Conservation (phyloP, 495 filamentous ascomycete species). For the Talaromyces liani region DNA sequence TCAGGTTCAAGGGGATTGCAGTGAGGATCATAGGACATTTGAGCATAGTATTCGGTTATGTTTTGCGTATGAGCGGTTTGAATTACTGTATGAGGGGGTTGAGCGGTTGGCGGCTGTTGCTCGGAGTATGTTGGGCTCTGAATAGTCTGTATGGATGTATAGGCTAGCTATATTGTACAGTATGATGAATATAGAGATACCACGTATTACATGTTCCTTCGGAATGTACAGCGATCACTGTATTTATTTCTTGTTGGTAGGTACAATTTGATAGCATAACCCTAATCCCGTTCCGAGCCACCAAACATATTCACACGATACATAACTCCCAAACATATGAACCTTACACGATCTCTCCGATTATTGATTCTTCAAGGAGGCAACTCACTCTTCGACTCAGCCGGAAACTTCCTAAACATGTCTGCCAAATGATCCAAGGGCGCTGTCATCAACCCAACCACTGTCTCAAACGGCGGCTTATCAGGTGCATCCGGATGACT, state of each 20-base stretch:
- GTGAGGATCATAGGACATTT: constrained; percentile 36
- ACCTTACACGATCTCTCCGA: neutral
- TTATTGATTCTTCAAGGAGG: neutral
- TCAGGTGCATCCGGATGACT: constrained; percentile 39
- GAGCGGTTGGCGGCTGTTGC: constrained; percentile 44
- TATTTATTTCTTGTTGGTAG: neutral
- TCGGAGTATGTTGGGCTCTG: neutral
- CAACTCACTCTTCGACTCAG: constrained; percentile 7
- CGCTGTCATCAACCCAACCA: constrained; percentile 11
- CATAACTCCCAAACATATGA: neutral
- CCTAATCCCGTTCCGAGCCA: neutral
- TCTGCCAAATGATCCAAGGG: constrained; percentile 12
- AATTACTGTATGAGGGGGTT: constrained; percentile 61
- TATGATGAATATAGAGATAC: neutral
- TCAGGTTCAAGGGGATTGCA: constrained; percentile 52
- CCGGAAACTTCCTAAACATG: constrained; percentile 14
- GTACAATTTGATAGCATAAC: neutral
- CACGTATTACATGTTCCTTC: neutral
- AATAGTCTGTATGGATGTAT: neutral
- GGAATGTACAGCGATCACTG: neutral
- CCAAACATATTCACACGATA: neutral
- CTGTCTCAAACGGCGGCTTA: constrained; percentile 15
- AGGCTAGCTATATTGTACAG: neutral
- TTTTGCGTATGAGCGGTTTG: constrained; percentile 68
- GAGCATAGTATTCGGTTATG: constrained; percentile 53